Percentiles rank a stretch among this genome's conserved stretches.
These are phyloP conservation scores for Eleusine coracana DNA, from an alignment of 176 grass and related monocot species.

Conservation along the genomic window DNA sequence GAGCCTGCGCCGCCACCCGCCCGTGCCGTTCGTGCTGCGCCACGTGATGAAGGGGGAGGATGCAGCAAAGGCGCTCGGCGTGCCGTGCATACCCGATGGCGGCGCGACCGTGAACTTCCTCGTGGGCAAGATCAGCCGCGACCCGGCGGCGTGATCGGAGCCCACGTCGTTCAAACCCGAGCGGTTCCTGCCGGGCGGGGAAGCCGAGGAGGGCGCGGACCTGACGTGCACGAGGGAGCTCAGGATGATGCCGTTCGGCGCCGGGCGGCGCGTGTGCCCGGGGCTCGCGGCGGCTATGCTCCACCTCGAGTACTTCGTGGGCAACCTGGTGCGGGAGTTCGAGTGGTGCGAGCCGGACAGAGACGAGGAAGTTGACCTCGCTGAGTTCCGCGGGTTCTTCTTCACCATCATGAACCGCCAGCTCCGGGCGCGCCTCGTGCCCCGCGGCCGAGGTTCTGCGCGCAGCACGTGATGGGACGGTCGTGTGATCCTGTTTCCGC, in stretches of 20 bases:
- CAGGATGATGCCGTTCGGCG: conserved; percentile 71
- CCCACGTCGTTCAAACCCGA: conserved; percentile 43
- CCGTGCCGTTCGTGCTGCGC: conserved; percentile 49
- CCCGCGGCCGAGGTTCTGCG: too few species aligned
- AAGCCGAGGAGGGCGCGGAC: conserved; percentile 45
- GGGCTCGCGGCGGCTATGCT: conserved; percentile 60
- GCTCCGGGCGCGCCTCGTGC: conserved; percentile 41
- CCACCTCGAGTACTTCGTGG: conserved; percentile 67
- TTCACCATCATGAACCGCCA: conserved; percentile 53
- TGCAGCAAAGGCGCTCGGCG: too few species aligned
- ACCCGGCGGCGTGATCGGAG: conserved; percentile 38
- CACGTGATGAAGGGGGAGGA: too few species aligned
- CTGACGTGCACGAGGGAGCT: conserved; percentile 58
- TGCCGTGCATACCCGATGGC: too few species aligned
- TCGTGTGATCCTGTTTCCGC: too few species aligned
- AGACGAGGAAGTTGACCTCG: conserved; percentile 50
- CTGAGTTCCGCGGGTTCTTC: conserved; percentile 56
- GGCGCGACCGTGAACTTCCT: conserved; percentile 45
- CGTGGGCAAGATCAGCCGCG: conserved; percentile 45
- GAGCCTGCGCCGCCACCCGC: conserved; percentile 54
- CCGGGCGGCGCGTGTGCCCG: conserved; percentile 49
- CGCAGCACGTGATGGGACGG: too few species aligned
- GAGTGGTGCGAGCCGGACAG: conserved; percentile 50
- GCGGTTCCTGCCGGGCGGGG: conserved; percentile 52
- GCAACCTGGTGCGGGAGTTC: conserved; percentile 56